phyloP scores from a whole-genome alignment of 331 rosid species.

The Malus hybrid region DNA sequence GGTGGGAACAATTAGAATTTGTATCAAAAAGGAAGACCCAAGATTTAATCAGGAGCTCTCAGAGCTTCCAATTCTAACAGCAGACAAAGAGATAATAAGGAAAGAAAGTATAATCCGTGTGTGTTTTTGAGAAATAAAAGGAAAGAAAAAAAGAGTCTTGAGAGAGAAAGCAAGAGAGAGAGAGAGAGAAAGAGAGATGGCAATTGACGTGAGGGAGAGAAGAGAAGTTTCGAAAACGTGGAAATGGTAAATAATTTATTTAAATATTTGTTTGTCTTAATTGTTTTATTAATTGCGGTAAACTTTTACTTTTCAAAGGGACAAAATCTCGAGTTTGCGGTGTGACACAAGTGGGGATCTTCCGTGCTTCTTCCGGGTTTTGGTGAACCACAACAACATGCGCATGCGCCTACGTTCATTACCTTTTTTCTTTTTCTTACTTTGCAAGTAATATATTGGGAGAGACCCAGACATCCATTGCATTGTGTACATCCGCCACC shows the following conservation, averaged over 20 bases:
- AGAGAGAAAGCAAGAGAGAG: background rate
- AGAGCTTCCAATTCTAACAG: background rate
- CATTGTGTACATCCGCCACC: no score
- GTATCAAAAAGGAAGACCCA: background rate
- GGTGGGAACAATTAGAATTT: background rate
- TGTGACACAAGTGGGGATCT: slow-evolving; percentile 1
- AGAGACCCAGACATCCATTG: no score
- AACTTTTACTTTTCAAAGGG: background rate
- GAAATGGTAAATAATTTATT: background rate
- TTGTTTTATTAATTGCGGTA: background rate
- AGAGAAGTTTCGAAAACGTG: slow-evolving; percentile 19
- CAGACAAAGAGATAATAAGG: background rate
- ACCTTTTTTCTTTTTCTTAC: background rate
- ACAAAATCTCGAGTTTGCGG: background rate
- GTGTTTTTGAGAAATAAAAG: background rate
- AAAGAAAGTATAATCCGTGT: background rate
- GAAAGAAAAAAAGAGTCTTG: background rate
- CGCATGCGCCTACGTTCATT: slow-evolving; percentile 20
- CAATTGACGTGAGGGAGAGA: background rate
- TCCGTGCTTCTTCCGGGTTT: background rate
- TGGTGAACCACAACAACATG: slow-evolving; percentile 7
- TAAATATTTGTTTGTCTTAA: no score
- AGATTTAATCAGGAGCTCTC: background rate
- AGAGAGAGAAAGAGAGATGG: slow-evolving; percentile 7
- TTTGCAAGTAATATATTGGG: background rate